Percentiles rank a stretch among this genome's conserved stretches.
phyloP scores from a whole-genome alignment of 306 rosid genomes.

The Rosa chinensis region DNA sequence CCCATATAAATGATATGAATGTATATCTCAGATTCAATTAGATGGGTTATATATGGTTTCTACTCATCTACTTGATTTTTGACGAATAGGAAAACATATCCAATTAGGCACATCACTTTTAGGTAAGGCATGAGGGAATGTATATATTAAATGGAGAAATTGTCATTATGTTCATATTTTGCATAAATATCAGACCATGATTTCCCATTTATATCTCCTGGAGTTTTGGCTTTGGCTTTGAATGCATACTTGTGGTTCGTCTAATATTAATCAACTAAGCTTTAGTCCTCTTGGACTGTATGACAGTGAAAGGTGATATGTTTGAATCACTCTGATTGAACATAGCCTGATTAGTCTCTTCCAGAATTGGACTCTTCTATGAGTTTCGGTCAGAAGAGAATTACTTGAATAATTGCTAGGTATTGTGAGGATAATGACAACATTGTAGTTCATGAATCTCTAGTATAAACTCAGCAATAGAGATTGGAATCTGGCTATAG shows the following conservation, averaged over 20 bases:
- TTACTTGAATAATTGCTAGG: not conserved
- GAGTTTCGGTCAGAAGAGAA: not conserved
- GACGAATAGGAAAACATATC: constrained; percentile 3
- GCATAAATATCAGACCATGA: not conserved
- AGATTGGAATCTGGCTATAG: not conserved
- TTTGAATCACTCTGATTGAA: not conserved
- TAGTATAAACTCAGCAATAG: not conserved
- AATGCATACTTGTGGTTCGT: not conserved
- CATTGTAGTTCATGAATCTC: not conserved
- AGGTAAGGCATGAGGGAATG: constrained; percentile 5
- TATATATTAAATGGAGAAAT: not conserved
- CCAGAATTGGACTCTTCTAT: not conserved
- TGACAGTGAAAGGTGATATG: not conserved
- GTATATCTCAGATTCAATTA: not conserved
- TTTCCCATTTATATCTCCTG: not conserved
- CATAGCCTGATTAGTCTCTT: not conserved
- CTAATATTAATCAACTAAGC: not conserved
- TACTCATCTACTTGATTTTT: not conserved
- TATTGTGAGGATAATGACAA: not conserved
- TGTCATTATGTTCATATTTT: constrained; percentile 2
- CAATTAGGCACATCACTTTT: constrained; percentile 4
- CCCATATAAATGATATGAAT: not conserved
- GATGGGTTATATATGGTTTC: constrained; percentile 8
- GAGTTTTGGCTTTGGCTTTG: not conserved
- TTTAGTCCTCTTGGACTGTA: not conserved